Evolutionary conservation across 305 asterid species (phyloP), one percentile per base, ranked within the genome.

Genomic region (Caryopteris hybrid): DNA sequence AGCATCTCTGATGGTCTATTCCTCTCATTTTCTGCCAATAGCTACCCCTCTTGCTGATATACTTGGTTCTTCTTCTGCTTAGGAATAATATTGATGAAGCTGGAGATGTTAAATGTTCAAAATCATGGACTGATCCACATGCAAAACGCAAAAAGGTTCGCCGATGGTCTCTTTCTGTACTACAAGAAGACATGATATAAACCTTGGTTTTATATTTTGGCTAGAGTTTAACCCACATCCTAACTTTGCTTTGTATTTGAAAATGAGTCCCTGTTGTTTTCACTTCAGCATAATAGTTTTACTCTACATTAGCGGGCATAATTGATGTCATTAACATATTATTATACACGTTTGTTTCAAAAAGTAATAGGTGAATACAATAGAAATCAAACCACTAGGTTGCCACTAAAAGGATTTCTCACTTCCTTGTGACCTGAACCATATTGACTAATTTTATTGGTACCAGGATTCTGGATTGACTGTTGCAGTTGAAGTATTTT

Each of bases 141-240:
- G 80, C 70, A 56, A 85, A 77, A 79, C 59, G 7, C 16, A 82
- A 54, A 74, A 89, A 87, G 98, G 96, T 92, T 27, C 20, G 90
- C 76, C 54, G 55, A 27, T 70, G 52, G 54, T 70, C 59, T 63
- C 68, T 74, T 60, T 71, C 68, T 29, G 17, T 34, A 55, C 43
- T 14, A 31, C 43, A 25, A 45, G 65, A 54, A 16, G 21, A 10
- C 34, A 20, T 11, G 16, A 33, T 18, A 2, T 18, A 59, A 59
- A 21, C 51, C 34, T 59, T 8, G 31, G 36, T 31, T 31, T 31
- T 31, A 31, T 31, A 2, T 27, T 2, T 27, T 2, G 33, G 33
- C 3, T 27, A 2, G 5, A 2, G 1, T 36, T 36, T 21, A 17
- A 47, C 39, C 45, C 14, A 52, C 36, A 12, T 59, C 57, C 27